Evolutionary conservation across 331 rosid species (phyloP), one percentile per base, ranked within the genome.

Genomic region (Spiraea crenata): DNA sequence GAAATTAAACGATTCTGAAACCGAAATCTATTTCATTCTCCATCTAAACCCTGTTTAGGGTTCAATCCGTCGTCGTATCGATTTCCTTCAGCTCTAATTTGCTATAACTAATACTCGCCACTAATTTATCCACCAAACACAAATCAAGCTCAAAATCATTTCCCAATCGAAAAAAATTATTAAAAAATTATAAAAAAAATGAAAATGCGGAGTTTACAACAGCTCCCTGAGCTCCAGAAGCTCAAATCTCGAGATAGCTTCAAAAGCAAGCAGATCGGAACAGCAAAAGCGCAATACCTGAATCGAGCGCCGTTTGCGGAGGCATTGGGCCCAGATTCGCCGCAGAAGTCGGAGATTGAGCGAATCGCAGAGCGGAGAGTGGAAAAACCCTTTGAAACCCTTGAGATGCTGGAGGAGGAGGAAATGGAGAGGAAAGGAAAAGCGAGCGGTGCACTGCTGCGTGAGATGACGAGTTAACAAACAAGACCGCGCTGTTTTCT

Each of bases 261-360:
- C 6, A 31, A 56, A 41, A 16, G 13, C 44, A 55, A 45, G 16
- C 46, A 57, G 74, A 70, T 70, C 74, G 57, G 82, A 76, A 70
- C 56, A 14, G 10, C 39, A 35, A 57, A 25, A 48, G 20, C 37
- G 9, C 49, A 62, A 62, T 70, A 90, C 93, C 96, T 79, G 82
- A 25, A 19, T 67, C 16, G 17, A 45, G 57, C 42, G 2, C 46
- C 60, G 77, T 45, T 40, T 9, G 14, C 9, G 16, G 41, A 71
- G 69, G 42, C 89, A 83, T 76, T 80, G 84, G 78, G 9, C 35
- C 56, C 31, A 37, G 57, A 40, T 44, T 55, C 7, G 9, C 54
- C 9, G 51, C 48, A 14, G 15, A 63, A 83, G 74, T 77, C 77
- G 16, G 75, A n/a, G 65, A 55, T 61, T 61, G 73, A 70, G 64